phyloP scores from a whole-genome alignment of 495 filamentous ascomycete species.

The Oleoguttula mirabilis region DNA sequence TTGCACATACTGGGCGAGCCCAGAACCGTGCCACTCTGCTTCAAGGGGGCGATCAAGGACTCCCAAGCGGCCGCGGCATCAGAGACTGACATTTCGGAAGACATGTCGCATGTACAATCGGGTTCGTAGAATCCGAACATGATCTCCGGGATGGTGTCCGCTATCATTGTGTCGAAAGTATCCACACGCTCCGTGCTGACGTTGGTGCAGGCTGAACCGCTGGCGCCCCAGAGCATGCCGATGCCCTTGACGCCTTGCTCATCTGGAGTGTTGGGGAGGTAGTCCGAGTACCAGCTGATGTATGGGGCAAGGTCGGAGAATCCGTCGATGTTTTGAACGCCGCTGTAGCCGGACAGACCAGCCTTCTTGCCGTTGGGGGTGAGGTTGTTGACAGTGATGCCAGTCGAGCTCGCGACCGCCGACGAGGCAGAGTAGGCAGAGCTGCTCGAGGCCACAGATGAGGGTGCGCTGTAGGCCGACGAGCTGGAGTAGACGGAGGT shows the following conservation, averaged over 20 bases:
- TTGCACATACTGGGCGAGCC: conserved; percentile 23
- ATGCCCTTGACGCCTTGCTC: conserved; percentile 13
- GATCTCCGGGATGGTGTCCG: conserved; percentile 15
- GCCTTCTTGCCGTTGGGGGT: conserved; percentile 15
- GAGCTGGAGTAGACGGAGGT: background rate
- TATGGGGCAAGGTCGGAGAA: conserved; percentile 12
- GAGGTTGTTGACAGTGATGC: conserved; percentile 8
- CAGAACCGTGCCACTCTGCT: conserved; percentile 12
- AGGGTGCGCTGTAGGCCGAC: background rate
- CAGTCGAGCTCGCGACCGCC: background rate
- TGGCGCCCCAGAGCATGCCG: conserved; percentile 16
- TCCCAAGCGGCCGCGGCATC: conserved; percentile 21
- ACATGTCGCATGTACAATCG: conserved; percentile 22
- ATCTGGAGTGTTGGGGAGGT: conserved; percentile 16
- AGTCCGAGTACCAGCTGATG: conserved; percentile 20
- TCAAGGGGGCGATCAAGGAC: conserved; percentile 17
- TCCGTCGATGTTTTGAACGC: conserved; percentile 5
- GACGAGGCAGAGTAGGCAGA: background rate
- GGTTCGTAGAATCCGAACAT: conserved; percentile 28
- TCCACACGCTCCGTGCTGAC: conserved; percentile 13
- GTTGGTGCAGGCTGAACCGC: conserved; percentile 7
- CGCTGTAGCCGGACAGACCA: conserved; percentile 18
- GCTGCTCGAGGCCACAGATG: background rate
- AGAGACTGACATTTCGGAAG: conserved; percentile 15
- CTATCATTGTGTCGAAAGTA: conserved; percentile 17